phyloP scores from a whole-genome alignment of 2,329 filamentous ascomycete genomes.

The Scytalidium sp. region DNA sequence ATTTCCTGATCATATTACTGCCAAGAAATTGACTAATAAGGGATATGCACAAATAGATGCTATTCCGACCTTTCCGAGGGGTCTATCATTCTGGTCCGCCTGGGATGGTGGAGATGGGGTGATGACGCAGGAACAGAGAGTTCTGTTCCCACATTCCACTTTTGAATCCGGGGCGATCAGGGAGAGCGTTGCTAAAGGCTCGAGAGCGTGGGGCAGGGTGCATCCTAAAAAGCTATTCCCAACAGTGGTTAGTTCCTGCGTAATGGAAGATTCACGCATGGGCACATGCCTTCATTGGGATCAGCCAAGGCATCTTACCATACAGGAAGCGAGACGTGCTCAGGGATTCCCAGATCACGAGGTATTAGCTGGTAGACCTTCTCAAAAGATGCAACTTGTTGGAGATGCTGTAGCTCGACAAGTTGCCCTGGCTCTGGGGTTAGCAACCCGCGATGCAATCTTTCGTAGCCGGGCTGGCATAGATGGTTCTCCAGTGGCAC shows the following conservation, averaged over 20 bases:
- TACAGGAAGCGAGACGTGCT: slow-evolving; percentile 65
- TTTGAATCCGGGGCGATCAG: slow-evolving; percentile 18
- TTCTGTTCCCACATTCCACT: slow-evolving; percentile 32
- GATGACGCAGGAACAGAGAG: slow-evolving; percentile 37
- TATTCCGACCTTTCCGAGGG: slow-evolving; percentile 59
- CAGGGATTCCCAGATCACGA: slow-evolving; percentile 72
- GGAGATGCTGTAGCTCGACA: slow-evolving; percentile 76
- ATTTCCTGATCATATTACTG: slow-evolving; percentile 64
- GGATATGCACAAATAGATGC: slow-evolving; percentile 39
- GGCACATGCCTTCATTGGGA: slow-evolving; percentile 63
- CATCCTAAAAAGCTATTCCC: slow-evolving; percentile 50
- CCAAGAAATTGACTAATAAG: slow-evolving; percentile 31
- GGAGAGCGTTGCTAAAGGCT: slow-evolving; percentile 15
- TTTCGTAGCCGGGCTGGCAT: too few species aligned
- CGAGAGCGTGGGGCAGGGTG: slow-evolving; percentile 48
- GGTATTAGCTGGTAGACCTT: slow-evolving; percentile 57
- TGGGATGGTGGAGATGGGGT: slow-evolving; percentile 35
- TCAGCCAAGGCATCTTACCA: slow-evolving; percentile 56
- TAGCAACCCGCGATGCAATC: slow-evolving; percentile 41
- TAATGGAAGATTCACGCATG: slow-evolving; percentile 50
- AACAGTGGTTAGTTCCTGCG: slow-evolving; percentile 58
- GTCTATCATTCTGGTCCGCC: slow-evolving; percentile 48
- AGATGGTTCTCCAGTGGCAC: too few species aligned
- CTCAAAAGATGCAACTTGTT: slow-evolving; percentile 61
- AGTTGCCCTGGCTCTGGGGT: slow-evolving; percentile 63